These are phyloP conservation scores for Pestalotiopsis fici DNA, from an alignment of 2,329 filamentous ascomycete species.

Conservation along the genomic window DNA sequence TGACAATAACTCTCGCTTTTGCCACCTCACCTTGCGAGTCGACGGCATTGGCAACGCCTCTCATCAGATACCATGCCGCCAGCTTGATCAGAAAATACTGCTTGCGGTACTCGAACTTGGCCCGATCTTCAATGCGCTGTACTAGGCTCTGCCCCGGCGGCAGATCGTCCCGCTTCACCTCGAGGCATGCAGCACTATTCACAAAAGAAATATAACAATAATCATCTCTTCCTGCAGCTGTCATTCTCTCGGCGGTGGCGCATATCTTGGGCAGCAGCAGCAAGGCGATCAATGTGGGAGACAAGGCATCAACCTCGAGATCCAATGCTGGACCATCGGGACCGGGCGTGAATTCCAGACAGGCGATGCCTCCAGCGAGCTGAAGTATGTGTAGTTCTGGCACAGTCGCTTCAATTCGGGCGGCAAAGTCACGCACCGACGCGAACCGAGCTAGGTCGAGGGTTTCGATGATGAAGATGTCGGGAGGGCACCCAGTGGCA, in stretches of 20 bases:
- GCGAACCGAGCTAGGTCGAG: slow-evolving; percentile 47
- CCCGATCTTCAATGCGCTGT: slow-evolving; percentile 14
- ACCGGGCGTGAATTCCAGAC: slow-evolving; percentile 33
- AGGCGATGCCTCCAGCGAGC: slow-evolving; percentile 31
- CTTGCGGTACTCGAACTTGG: slow-evolving; percentile 16
- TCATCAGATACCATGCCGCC: slow-evolving; percentile 32
- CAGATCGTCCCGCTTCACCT: slow-evolving; percentile 16
- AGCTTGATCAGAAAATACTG: slow-evolving; percentile 30
- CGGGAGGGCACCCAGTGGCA: slow-evolving; percentile 28
- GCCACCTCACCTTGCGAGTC: too few species aligned
- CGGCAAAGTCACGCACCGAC: slow-evolving; percentile 43
- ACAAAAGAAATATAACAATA: slow-evolving; percentile 40
- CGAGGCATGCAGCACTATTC: slow-evolving; percentile 20
- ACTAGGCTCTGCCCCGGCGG: slow-evolving; percentile 15
- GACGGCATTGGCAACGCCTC: background rate
- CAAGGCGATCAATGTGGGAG: slow-evolving; percentile 53
- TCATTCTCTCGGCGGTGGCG: slow-evolving; percentile 30
- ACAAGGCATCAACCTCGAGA: slow-evolving; percentile 59
- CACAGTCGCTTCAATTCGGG: slow-evolving; percentile 34
- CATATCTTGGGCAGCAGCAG: slow-evolving; percentile 49
- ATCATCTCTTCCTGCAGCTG: slow-evolving; percentile 12
- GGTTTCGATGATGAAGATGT: slow-evolving; percentile 42
- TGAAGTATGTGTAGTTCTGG: slow-evolving; percentile 40
- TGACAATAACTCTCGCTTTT: too few species aligned
- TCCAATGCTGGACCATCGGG: slow-evolving; percentile 48